These are phyloP conservation scores for Amanita fuliginea DNA, from an alignment of 768 basidiomycete species.

Conservation along the genomic window DNA sequence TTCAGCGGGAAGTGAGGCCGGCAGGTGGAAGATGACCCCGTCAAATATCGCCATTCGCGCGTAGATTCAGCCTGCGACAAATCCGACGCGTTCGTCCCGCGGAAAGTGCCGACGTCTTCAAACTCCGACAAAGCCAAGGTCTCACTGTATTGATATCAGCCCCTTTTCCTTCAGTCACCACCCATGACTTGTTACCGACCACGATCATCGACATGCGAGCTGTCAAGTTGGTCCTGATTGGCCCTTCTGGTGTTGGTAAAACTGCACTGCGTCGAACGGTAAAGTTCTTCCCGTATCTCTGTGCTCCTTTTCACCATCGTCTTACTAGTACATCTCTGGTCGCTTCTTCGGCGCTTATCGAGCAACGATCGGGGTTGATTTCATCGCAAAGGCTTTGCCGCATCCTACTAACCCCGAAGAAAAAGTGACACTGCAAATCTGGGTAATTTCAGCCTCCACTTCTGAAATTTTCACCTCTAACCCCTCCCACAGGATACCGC, in stretches of 20 bases:
- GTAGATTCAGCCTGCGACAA: not conserved
- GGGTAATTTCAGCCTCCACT: slow-evolving; percentile 20
- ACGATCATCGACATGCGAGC: slow-evolving; percentile 38
- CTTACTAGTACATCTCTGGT: slow-evolving; percentile 62
- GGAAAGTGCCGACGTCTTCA: not conserved
- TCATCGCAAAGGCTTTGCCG: slow-evolving; percentile 64
- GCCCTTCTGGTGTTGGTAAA: slow-evolving; percentile 79
- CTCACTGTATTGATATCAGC: not conserved
- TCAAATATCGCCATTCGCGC: slow-evolving; percentile 20
- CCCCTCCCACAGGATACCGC: slow-evolving; percentile 54
- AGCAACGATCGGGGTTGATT: slow-evolving; percentile 86
- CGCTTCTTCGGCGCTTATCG: slow-evolving; percentile 69
- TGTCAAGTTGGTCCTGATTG: slow-evolving; percentile 75
- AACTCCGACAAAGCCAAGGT: not conserved
- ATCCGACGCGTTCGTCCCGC: too few species aligned
- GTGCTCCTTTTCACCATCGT: slow-evolving; percentile 41
- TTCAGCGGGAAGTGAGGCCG: slow-evolving; percentile 32
- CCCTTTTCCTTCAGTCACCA: not conserved
- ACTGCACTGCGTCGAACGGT: slow-evolving; percentile 71
- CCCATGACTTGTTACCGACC: not conserved
- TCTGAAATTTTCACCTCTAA: not conserved
- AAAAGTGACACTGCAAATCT: slow-evolving; percentile 55
- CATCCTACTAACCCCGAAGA: slow-evolving; percentile 46
- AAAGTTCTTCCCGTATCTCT: slow-evolving; percentile 55
- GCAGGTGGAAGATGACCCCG: slow-evolving; percentile 34